Percentiles rank a stretch among this genome's conserved stretches.
Conservation (phyloP, 2,329 filamentous ascomycete species). For the Dichotomopilus funicola region DNA sequence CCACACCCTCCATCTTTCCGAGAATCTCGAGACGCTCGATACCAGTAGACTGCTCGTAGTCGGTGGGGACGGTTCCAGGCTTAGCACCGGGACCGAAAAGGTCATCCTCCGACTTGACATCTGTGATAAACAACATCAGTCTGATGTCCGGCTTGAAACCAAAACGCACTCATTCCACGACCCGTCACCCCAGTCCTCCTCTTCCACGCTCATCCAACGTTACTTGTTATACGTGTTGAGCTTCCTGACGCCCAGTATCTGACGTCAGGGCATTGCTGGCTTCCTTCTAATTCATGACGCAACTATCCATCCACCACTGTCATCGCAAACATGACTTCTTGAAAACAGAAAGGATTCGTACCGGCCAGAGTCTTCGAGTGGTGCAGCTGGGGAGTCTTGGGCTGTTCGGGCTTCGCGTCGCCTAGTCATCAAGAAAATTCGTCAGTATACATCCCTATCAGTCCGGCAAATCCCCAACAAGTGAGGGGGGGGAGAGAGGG, state of each 20-base stretch:
- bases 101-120: slow-evolving; percentile 76
- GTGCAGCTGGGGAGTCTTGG: slow-evolving; percentile 26
- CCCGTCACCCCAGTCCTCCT: neutral
- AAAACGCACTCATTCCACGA: neutral
- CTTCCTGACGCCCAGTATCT: slow-evolving; percentile 6
- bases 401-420: slow-evolving; percentile 29
- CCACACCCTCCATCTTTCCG: slow-evolving; percentile 98
- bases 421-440: slow-evolving; percentile 20
- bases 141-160: slow-evolving; percentile 9
- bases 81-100: slow-evolving; percentile 77
- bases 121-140: slow-evolving; percentile 41
- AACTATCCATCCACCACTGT: neutral
- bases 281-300: slow-evolving; percentile 10
- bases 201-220: neutral
- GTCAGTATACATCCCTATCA: slow-evolving; percentile 11
- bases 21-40: slow-evolving; percentile 97
- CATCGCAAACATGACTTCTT: neutral
- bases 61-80: slow-evolving; percentile 80
- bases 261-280: slow-evolving; percentile 11
- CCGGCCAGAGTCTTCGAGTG: slow-evolving; percentile 35
- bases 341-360: slow-evolving; percentile 31
- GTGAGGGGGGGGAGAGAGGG: no score
- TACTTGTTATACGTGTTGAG: neutral
- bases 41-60: slow-evolving; percentile 93
- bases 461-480: no score